These are phyloP conservation scores for Jatropha curcas DNA, from an alignment of 345 rosid species.

Conservation along the genomic window DNA sequence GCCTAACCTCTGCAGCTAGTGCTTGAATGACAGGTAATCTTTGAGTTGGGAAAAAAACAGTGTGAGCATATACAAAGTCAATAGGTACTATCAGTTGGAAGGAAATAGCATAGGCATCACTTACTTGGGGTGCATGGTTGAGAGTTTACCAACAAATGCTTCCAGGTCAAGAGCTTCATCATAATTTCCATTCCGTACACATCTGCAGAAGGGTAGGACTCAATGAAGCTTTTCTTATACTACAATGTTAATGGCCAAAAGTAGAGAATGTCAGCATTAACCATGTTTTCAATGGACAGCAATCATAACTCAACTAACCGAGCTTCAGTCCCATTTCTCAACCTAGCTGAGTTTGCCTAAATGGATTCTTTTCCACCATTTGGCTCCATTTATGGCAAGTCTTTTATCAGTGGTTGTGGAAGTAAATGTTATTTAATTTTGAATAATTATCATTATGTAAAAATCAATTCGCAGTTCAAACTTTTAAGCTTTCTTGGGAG, in stretches of 20 bases:
- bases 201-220: constrained; percentile 53
- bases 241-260: background rate
- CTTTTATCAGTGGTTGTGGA: background rate
- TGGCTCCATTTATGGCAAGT: background rate
- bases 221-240: constrained; percentile 4
- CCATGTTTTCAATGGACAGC: background rate
- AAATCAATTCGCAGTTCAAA: too few relatives aligned
- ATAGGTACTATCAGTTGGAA: background rate
- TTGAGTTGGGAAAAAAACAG: constrained; percentile 19
- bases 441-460: background rate
- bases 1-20: constrained; percentile 83
- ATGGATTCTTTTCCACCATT: background rate
- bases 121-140: constrained; percentile 98
- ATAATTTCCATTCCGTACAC: constrained; percentile 93
- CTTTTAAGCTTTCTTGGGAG: background rate
- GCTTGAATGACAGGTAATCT: constrained; percentile 91
- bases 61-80: constrained; percentile 24
- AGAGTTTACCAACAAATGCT: constrained; percentile 86
- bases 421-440: background rate
- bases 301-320: background rate
- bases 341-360: background rate
- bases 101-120: constrained; percentile 30
- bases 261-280: background rate
- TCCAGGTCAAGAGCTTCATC: constrained; percentile 98
- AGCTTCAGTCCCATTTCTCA: background rate